Conservation (phyloP, 2,329 filamentous ascomycete species). For the Arthrobotrys iridis region DNA sequence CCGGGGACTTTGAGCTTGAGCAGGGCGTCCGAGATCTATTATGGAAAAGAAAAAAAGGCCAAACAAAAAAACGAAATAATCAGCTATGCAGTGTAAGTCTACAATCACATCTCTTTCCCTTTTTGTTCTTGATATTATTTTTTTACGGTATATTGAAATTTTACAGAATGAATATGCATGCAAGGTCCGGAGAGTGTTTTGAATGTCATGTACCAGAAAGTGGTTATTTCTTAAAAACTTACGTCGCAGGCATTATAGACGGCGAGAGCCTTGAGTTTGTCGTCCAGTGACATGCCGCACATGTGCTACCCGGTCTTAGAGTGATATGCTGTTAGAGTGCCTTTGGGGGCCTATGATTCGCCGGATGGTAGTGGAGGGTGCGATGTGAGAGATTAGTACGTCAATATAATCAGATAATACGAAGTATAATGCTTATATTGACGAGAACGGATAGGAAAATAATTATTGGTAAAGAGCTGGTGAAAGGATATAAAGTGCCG, state of each 20-base stretch:
- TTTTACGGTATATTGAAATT: no score
- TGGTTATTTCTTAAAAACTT: no score
- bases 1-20: conserved; percentile 74
- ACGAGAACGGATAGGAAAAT: not conserved
- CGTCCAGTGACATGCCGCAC: conserved; percentile 26
- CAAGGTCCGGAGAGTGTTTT: no score
- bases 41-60: not conserved
- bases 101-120: no score
- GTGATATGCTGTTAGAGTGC: not conserved
- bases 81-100: not conserved
- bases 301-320: no score
- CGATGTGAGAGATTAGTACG: no score
- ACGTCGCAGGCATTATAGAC: conserved; percentile 50
- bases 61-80: no score
- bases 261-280: conserved; percentile 29
- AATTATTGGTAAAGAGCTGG: not conserved
- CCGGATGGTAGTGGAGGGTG: no score
- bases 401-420: not conserved
- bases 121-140: no score
- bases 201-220: no score
- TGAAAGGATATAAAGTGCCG: not conserved
- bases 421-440: not conserved
- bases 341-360: not conserved
- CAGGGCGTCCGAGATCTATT: conserved; percentile 75
- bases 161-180: no score